Evolutionary conservation across 495 filamentous ascomycete genomes (phyloP), one percentile per base, ranked within the genome.

Genomic region (Hyphodiscus hymeniophilus): DNA sequence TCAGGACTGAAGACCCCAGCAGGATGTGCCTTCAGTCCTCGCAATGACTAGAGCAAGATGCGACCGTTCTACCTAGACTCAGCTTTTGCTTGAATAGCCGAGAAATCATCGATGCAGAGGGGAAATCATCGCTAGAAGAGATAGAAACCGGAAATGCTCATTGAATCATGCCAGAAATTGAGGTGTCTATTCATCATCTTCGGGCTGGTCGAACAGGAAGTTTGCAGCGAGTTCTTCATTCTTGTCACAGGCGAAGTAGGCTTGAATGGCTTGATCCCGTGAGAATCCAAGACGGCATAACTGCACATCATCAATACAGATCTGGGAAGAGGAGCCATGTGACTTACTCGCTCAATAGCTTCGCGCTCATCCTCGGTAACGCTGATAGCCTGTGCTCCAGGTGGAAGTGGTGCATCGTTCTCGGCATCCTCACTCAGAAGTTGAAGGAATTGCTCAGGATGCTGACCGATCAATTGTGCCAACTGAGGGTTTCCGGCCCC

Each of bases 211-310:
- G 60, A 98, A 98, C 44, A 98, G 73, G 67, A 96, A 96, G 62
- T 98, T 98, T 24, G 92, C 92, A 3, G 92, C 90, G 30, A 97
- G 72, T 63, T 98, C 92, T 66, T 98, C 92, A 64, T 98, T 96
- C 75, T 97, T 98, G 67, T 98, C 92, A 64, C 92, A 98, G 6
- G 92, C 92, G 63, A 98, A 97, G 70, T 97, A 98, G 11, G 92
- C 92, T 70, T 98, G 92, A 61, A 98, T 95, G 35, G 91, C 94
- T 55, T 84, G 76, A 57, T 97, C 91, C 23, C 90, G 82, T 43
- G 89, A 79, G 64, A 98, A 98, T 10, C 92, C 92, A 23, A 98
- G 80, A 47, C 81, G 81, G 63, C 87, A 91, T 54, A 98, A 72
- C 89, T 95, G 10, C 47, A 32, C n/a, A 10, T 17, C 10, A 47